Base-by-base conservation (phyloP, 176 grass and related monocot species). In the Neostapfia colusana region DNA sequence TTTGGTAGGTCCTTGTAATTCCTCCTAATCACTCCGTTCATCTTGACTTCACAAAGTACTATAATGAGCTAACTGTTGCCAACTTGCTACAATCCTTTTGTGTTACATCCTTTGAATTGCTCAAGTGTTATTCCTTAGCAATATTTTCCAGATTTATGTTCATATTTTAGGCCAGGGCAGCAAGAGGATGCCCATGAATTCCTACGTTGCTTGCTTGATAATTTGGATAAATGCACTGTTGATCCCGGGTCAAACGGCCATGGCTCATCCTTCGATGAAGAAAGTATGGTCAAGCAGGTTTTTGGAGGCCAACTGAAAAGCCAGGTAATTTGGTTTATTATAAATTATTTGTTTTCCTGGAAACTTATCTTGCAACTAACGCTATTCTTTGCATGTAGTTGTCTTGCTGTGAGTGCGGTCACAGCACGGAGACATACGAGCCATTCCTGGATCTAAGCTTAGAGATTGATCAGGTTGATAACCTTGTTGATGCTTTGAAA, bases 141-240 rank as follows among this genome's bases (percentile, higher is more conserved):
- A 59, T 25, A 63, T 84, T 89, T 81, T 10, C 39, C 64, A 98
- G 95, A 94, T 86, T 81, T 93, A 84, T 93, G 87, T 37, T 74
- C 86, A 59, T 72, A 89, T 85, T 98, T 93, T 75, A 83, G 66
- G 55, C 68, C 61, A 48, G 91, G 89, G 17, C 79, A 88, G 55
- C 89, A 98, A 91, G 95, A 90, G 63, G 95, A 97, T 77, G 95
- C 95, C 9, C 95, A 98, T 76, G 91, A 98, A 73, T 98, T 91
- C 67, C 76, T 94, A 31, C 79, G 79, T 49, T 91, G 84, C 59
- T 92, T 98, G 74, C 66, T 98, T 54, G 84, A 98, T 86, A 93
- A 77, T 59, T 84, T 94, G 74, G 68, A 97, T 85, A 73, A 73
- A 28, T 91, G 86, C 69, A 89, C 86, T 48, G 27, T 81, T 84